These are phyloP conservation scores for Agrocybe praecox DNA, from an alignment of 768 basidiomycete genomes.

Conservation along the genomic window DNA sequence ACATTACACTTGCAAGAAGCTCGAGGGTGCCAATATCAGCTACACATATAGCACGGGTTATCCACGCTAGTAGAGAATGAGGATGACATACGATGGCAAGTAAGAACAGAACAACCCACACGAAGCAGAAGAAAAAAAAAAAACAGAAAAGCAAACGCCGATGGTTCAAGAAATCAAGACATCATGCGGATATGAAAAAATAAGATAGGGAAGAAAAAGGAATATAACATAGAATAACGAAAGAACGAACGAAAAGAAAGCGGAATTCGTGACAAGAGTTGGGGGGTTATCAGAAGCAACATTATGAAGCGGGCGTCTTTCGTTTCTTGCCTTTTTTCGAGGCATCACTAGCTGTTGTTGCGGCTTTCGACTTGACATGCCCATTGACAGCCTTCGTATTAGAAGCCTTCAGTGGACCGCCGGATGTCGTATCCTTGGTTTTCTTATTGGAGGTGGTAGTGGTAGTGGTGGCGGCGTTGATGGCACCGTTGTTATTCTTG, in stretches of 20 bases:
- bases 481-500: constrained; percentile 12
- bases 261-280: too few species aligned
- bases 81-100: constrained; percentile 6
- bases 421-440: constrained; percentile 28
- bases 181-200: constrained; percentile 5
- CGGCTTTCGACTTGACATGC: constrained; percentile 40
- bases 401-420: constrained; percentile 36
- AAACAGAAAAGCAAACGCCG: background rate
- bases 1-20: constrained; percentile 15
- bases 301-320: constrained; percentile 40
- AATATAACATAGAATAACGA: background rate
- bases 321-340: constrained; percentile 63
- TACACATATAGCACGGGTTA: constrained; percentile 13
- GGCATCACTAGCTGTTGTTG: constrained; percentile 39
- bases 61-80: constrained; percentile 9
- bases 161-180: constrained; percentile 12
- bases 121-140: background rate
- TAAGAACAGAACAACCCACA: constrained; percentile 2
- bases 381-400: constrained; percentile 50
- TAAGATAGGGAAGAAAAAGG: background rate
- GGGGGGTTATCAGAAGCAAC: constrained; percentile 14
- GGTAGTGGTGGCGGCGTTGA: constrained; percentile 3
- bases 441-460: constrained; percentile 11
- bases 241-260: background rate
- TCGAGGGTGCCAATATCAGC: constrained; percentile 12